These are phyloP conservation scores for Fistulinella prunicolor DNA, from an alignment of 768 basidiomycete genomes.

Conservation along the genomic window DNA sequence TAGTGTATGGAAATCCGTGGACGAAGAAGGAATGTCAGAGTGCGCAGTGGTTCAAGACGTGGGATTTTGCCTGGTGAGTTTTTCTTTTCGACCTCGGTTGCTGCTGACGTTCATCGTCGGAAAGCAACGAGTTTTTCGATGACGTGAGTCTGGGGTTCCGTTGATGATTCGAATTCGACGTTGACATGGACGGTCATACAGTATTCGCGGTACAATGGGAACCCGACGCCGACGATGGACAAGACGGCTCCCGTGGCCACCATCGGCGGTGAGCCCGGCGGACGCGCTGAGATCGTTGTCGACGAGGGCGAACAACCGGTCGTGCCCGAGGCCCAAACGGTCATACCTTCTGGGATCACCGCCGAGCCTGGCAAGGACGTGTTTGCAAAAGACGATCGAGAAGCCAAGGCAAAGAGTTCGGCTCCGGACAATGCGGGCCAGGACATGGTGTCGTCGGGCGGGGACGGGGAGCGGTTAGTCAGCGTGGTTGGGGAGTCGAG, in stretches of 20 bases:
- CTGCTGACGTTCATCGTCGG: neutral
- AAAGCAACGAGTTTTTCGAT: conserved; percentile 65
- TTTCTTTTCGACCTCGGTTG: neutral
- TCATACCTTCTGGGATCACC: conserved; percentile 45
- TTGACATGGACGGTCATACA: conserved; percentile 22
- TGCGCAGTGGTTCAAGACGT: conserved; percentile 86
- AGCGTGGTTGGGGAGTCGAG: conserved; percentile 26
- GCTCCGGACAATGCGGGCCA: conserved; percentile 2
- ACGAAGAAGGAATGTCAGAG: conserved; percentile 73
- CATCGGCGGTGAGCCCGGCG: conserved; percentile 51
- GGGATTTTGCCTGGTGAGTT: conserved; percentile 91
- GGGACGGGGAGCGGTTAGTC: conserved; percentile 32
- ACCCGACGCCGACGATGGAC: conserved; percentile 37
- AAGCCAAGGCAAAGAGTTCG: conserved; percentile 55
- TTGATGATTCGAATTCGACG: neutral
- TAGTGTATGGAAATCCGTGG: conserved; percentile 86
- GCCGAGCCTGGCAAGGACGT: conserved; percentile 76
- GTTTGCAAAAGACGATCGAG: conserved; percentile 53
- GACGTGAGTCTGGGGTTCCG: conserved; percentile 43
- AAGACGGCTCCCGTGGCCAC: conserved; percentile 42
- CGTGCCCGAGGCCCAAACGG: conserved; percentile 31
- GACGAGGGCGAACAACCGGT: conserved; percentile 32
- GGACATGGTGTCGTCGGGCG: conserved; percentile 4
- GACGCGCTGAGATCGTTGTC: conserved; percentile 53
- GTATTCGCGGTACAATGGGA: conserved; percentile 55